phyloP scores from a whole-genome alignment of 768 basidiomycete genomes.

The Lentinula boryana region DNA sequence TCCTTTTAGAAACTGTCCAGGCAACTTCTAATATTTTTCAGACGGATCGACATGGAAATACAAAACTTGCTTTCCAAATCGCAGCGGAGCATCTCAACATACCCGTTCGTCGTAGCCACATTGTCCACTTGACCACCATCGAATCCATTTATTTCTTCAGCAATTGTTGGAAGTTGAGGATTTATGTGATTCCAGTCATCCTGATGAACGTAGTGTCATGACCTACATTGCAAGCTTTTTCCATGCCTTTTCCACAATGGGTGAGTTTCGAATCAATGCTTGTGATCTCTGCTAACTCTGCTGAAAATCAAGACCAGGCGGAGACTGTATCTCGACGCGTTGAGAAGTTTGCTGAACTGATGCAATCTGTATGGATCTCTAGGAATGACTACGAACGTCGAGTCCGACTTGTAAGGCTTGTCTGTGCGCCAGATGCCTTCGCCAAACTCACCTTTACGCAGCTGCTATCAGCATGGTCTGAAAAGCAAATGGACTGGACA shows the following conservation, averaged over 20 bases:
- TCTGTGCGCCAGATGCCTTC: neutral
- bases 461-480: slow-evolving; percentile 62
- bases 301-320: slow-evolving; percentile 64
- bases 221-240: slow-evolving; percentile 97
- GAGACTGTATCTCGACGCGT: slow-evolving; percentile 92
- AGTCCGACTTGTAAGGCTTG: slow-evolving; percentile 51
- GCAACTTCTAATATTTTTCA: slow-evolving; percentile 20
- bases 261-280: slow-evolving; percentile 34
- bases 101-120: slow-evolving; percentile 45
- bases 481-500: slow-evolving; percentile 68
- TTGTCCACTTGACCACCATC: neutral
- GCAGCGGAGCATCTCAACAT: slow-evolving; percentile 88
- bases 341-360: slow-evolving; percentile 92
- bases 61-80: slow-evolving; percentile 78
- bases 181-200: slow-evolving; percentile 78
- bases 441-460: slow-evolving; percentile 16
- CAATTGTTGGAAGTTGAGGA: slow-evolving; percentile 96
- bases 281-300: slow-evolving; percentile 6
- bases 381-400: slow-evolving; percentile 92
- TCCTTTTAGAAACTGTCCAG: neutral
- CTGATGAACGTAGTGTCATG: slow-evolving; percentile 97
- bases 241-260: slow-evolving; percentile 97
- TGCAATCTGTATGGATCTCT: slow-evolving; percentile 86
- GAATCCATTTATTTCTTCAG: slow-evolving; percentile 29
- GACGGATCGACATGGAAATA: slow-evolving; percentile 78